A percentile compares a stretch with the other conserved stretches of the same genome.
Conservation (phyloP, 2,329 filamentous ascomycete genomes). For the Fusarium incarnatum region DNA sequence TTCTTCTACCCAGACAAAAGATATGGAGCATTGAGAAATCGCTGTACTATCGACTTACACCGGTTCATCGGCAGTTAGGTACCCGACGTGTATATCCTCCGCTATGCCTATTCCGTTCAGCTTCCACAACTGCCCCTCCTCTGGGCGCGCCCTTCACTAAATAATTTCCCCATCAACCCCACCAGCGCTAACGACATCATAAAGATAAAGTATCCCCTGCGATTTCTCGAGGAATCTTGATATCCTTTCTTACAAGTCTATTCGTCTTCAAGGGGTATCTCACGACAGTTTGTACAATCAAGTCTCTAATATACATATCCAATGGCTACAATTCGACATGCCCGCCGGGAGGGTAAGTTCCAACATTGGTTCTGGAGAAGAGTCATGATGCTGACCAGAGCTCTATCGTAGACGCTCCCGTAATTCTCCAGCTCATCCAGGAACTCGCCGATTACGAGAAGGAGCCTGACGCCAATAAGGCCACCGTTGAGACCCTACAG, state of each 20-base stretch:
- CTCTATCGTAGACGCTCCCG: constrained; percentile 73
- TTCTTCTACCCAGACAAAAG: background rate
- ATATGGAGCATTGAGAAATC: background rate
- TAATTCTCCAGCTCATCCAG: constrained; percentile 84
- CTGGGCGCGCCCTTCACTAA: constrained; percentile 33
- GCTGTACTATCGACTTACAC: background rate
- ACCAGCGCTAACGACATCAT: constrained; percentile 17
- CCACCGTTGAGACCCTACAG: constrained; percentile 78
- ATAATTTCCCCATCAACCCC: constrained; percentile 24
- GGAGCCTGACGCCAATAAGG: constrained; percentile 77
- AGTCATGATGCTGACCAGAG: constrained; percentile 21
- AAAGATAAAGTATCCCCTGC: background rate
- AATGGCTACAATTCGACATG: constrained; percentile 46
- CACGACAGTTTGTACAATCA: background rate
- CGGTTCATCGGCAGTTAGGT: background rate
- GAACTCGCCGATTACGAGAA: constrained; percentile 92
- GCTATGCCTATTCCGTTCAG: background rate
- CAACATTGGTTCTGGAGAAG: background rate
- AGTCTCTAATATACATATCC: constrained; percentile 14
- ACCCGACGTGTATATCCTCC: background rate
- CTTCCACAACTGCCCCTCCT: constrained; percentile 26
- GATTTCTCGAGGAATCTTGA: background rate
- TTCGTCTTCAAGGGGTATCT: constrained; percentile 8
- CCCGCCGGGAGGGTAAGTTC: constrained; percentile 42
- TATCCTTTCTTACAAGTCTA: background rate